Evolutionary conservation across 208 protist genomes (phyloP), one percentile per base, ranked within the genome.

Genomic region (Leishmania turanica): DNA sequence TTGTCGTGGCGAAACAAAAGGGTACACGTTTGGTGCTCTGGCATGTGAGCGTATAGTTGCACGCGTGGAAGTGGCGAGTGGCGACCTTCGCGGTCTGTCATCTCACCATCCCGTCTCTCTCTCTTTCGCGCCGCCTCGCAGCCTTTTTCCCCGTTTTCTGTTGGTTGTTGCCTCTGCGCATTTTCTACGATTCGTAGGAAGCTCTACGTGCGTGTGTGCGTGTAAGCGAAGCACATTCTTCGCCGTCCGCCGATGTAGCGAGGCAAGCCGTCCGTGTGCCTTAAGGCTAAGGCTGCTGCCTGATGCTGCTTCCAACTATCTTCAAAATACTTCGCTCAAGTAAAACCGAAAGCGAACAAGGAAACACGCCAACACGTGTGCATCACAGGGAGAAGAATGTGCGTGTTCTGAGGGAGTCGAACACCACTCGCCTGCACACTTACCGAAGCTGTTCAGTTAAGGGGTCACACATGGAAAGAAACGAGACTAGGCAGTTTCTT

Each of bases 281-380:
- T 21, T 37, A 40, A 31, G 69, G 45, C 24, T 31, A 72, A 7
- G 66, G 66, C 42, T 78, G 17, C 53, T 75, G 37, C 34, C 47
- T 45, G 60, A 31, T 49, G 37, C 62, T 62, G 40, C 73, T 4
- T 79, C 15, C 70, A 31, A 49, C 17, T 72, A 62, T 85, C 53
- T 70, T 78, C 34, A 62, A 78, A 58, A 8, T 64, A 64, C 64
- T 72, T 64, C 72, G 72, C 65, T 72, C 51, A 58, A 76, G 51
- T 13, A 42, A 75, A 62, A 62, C 45, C 7, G 60, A 76, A 76
- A 37, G 24, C n/a, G 31, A 66, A 47, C 27, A 76, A 62, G 51
- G 34, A 27, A 42, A 62, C 4, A 45, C 51, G 45, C 34, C 15
- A 45, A 72, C 17, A 49, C 40, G 21, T 27, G 66, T 72, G 42